Percentiles rank a stretch among this genome's conserved stretches.
Evolutionary conservation across 768 basidiomycete species (phyloP).

Genomic region (Kwoniella bestiolae): DNA sequence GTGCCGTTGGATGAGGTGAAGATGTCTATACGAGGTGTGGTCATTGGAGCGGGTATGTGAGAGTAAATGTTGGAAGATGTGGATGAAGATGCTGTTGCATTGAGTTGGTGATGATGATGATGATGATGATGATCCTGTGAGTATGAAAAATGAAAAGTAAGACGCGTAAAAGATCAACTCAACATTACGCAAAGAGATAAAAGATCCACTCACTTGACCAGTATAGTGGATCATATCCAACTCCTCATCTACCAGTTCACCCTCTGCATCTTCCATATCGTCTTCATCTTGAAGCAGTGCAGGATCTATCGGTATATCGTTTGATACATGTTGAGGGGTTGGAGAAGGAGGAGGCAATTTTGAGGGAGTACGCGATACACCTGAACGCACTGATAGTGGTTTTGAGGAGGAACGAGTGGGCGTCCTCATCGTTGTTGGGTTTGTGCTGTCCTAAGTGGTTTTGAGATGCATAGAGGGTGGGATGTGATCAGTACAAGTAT

Average conservation of each 20-base stretch:
- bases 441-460: not conserved
- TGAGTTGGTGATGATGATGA: not conserved
- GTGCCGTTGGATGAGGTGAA: conserved; percentile 3
- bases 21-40: not conserved
- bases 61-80: not conserved
- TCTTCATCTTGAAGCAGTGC: conserved; percentile 27
- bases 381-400: conserved; percentile 14
- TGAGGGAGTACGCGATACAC: conserved; percentile 15
- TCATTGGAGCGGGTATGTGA: not conserved
- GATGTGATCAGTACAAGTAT: not conserved
- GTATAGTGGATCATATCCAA: conserved; percentile 15
- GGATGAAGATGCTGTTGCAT: conserved; percentile 8
- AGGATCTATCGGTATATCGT: conserved; percentile 36
- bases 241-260: conserved; percentile 38
- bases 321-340: not conserved
- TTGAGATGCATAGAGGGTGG: not conserved
- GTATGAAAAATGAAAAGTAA: not conserved
- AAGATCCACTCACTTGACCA: not conserved
- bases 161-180: not conserved
- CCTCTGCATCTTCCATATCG: conserved; percentile 38
- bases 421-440: conserved; percentile 21
- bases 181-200: not conserved
- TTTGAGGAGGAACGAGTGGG: conserved; percentile 21
- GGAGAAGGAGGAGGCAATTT: conserved; percentile 3
- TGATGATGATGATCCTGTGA: not conserved